These are phyloP conservation scores for Chytriomyces confervae DNA, from an alignment of 192 early-diverging fungal species.

Conservation along the genomic window DNA sequence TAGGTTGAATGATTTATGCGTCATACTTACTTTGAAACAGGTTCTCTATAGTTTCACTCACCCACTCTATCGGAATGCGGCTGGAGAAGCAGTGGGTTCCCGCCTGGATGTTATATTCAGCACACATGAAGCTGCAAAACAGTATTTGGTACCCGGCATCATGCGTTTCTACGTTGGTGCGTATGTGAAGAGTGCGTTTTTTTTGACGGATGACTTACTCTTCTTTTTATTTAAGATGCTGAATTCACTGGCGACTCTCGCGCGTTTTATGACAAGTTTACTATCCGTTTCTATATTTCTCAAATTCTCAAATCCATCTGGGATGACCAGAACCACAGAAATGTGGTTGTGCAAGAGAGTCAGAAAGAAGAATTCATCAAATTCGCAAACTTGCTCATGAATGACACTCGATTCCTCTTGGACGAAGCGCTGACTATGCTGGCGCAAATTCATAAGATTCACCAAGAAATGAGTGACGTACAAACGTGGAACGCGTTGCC, in stretches of 20 bases:
- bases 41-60: conserved; percentile 83
- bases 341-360: conserved; percentile 65
- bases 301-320: conserved; percentile 87
- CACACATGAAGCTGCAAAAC: conserved; percentile 74
- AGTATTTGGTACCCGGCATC: conserved; percentile 79
- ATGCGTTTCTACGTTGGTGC: conserved; percentile 90
- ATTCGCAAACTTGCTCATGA: conserved; percentile 90
- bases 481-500: conserved; percentile 55
- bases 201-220: neutral
- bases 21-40: conserved; percentile 41
- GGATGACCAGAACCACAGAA: conserved; percentile 74
- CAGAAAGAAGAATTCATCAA: conserved; percentile 81
- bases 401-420: conserved; percentile 92
- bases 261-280: conserved; percentile 99
- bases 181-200: conserved; percentile 10
- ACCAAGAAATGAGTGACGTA: conserved; percentile 76
- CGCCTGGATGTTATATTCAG: conserved; percentile 64
- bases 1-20: neutral
- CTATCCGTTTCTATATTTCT: conserved; percentile 94
- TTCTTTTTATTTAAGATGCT: conserved; percentile 69
- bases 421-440: conserved; percentile 92
- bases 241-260: conserved; percentile 91
- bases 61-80: conserved; percentile 60
- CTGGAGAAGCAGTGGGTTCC: conserved; percentile 43
- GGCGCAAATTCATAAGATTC: conserved; percentile 79